Evolutionary conservation across 148 eudicot genomes (phyloP).

Genomic region (Fallopia convolvulus): DNA sequence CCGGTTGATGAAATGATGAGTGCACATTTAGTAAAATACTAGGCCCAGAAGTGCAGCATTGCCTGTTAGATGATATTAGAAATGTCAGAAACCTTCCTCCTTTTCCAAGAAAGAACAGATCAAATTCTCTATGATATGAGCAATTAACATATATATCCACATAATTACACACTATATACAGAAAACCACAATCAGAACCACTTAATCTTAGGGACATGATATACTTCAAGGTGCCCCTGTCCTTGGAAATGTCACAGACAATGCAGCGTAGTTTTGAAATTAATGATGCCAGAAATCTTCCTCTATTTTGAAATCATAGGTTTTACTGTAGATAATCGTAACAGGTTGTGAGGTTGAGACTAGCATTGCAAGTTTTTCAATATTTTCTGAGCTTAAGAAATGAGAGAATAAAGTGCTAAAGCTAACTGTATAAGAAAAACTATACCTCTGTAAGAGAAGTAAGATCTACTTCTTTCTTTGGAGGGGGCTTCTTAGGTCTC

Average conservation of each 20-base stretch:
- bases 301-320: background rate
- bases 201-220: background rate
- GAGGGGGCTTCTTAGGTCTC: constrained; percentile 26
- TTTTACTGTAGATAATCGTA: background rate
- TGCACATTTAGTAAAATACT: background rate
- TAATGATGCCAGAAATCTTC: background rate
- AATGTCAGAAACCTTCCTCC: background rate
- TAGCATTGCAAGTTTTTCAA: too few species aligned
- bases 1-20: background rate
- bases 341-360: background rate
- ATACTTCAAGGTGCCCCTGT: background rate
- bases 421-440: background rate
- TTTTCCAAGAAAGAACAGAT: background rate
- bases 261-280: background rate
- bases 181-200: background rate
- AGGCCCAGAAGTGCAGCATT: constrained; percentile 65
- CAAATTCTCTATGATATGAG: background rate
- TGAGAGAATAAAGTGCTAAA: background rate
- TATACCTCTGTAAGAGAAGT: constrained; percentile 52
- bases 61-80: constrained; percentile 37
- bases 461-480: constrained; percentile 30
- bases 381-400: background rate
- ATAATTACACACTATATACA: background rate
- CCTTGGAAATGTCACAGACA: background rate
- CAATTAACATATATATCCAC: background rate